These are phyloP conservation scores for Trametes cingulata DNA, from an alignment of 768 basidiomycete species.

Conservation along the genomic window DNA sequence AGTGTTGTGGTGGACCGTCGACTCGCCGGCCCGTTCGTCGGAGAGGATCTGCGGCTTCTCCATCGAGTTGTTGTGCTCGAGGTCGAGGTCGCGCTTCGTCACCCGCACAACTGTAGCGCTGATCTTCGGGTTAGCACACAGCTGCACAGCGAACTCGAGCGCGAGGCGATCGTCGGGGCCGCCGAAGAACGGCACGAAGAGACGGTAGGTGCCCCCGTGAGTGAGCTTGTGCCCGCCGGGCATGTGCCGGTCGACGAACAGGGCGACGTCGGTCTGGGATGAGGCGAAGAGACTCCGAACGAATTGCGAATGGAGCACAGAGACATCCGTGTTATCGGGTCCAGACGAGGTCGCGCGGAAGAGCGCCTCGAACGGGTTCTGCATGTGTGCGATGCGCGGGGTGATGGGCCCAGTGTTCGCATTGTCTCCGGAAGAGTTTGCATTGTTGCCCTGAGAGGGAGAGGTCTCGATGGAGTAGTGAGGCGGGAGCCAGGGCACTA, in stretches of 20 bases:
- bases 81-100: slow-evolving; percentile 43
- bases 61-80: slow-evolving; percentile 9
- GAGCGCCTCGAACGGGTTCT: slow-evolving; percentile 73
- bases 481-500: slow-evolving; percentile 79
- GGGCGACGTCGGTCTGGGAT: slow-evolving; percentile 71
- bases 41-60: slow-evolving; percentile 33
- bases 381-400: slow-evolving; percentile 31
- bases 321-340: slow-evolving; percentile 43
- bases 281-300: slow-evolving; percentile 78
- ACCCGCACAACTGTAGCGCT: slow-evolving; percentile 77
- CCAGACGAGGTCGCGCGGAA: slow-evolving; percentile 42
- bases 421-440: slow-evolving; percentile 17
- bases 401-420: slow-evolving; percentile 17
- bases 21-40: slow-evolving; percentile 22
- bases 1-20: slow-evolving; percentile 20
- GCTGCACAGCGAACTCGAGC: slow-evolving; percentile 79
- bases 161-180: slow-evolving; percentile 92
- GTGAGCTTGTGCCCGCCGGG: slow-evolving; percentile 27
- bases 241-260: slow-evolving; percentile 69
- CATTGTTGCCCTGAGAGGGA: slow-evolving; percentile 15
- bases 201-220: slow-evolving; percentile 48
- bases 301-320: slow-evolving; percentile 76
- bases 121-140: slow-evolving; percentile 68
- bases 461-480: slow-evolving; percentile 9
- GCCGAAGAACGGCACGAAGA: slow-evolving; percentile 92